Evolutionary conservation across 1,284 basidiomycete genomes (phyloP).

Genomic region (Trichosporon asahii): DNA sequence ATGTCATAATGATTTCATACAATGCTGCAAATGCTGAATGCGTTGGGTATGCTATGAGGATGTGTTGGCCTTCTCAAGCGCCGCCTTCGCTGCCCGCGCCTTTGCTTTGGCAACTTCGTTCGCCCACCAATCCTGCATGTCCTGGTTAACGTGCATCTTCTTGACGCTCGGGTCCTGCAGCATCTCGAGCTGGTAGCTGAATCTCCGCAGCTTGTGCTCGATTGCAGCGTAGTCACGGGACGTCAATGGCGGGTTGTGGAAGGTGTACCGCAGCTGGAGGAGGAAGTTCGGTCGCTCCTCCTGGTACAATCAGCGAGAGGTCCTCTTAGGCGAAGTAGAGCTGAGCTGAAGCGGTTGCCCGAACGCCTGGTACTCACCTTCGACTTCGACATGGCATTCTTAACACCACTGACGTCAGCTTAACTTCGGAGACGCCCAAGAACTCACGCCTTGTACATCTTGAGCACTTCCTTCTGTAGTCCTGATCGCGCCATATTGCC

Average conservation of each 20-base stretch:
- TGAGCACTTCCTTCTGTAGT: slow-evolving; percentile 49
- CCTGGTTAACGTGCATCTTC: slow-evolving; percentile 40
- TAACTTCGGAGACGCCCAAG: too few species aligned
- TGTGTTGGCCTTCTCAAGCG: slow-evolving; percentile 10
- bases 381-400: slow-evolving; percentile 41
- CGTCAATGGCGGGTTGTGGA: slow-evolving; percentile 46
- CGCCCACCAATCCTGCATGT: slow-evolving; percentile 51
- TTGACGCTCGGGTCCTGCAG: slow-evolving; percentile 42
- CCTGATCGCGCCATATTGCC: slow-evolving; percentile 42
- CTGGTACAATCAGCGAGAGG: slow-evolving; percentile 8
- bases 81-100: slow-evolving; percentile 19
- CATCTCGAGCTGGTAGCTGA: slow-evolving; percentile 48
- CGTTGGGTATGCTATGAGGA: neutral
- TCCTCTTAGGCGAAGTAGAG: neutral
- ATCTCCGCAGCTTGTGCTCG: slow-evolving; percentile 51
- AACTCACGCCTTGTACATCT: slow-evolving; percentile 38
- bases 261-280: slow-evolving; percentile 48
- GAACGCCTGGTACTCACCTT: slow-evolving; percentile 22
- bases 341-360: too few species aligned
- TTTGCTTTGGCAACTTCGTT: slow-evolving; percentile 30
- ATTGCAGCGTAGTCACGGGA: slow-evolving; percentile 50
- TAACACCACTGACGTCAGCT: slow-evolving; percentile 34
- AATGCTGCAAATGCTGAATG: slow-evolving; percentile 9
- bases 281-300: slow-evolving; percentile 36
- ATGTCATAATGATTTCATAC: slow-evolving; percentile 8